Evolutionary conservation across 208 protist species (phyloP), one percentile per base, ranked within the genome.

Genomic region (Acanthamoeba divionensis): DNA sequence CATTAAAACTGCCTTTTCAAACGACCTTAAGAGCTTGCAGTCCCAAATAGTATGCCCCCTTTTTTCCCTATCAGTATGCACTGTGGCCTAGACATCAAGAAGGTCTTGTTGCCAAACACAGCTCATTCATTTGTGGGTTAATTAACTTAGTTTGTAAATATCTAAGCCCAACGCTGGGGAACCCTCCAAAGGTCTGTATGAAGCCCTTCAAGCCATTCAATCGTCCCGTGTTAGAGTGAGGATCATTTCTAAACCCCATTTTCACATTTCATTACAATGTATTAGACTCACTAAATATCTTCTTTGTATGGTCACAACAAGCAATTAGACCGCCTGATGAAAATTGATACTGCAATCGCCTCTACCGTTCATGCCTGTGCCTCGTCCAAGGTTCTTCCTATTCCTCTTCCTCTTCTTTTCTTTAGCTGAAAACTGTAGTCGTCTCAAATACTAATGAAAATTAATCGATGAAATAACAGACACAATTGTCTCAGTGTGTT

Each of bases 1-100:
- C n/a, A 57, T 52, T 12, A 82, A 82, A 38, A 52, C 71, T 52
- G 52, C 71, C 18, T 82, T 82, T 45, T 82, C 71, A 1, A 54
- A 82, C 48, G 71, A 54, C 45, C 41, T 50, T 26, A 82, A 82
- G 71, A 82, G 45, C 15, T 45, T 82, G 1, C 52, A 29, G 29
- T 45, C 71, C 21, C 21, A 3, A 3, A 82, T 82, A 41, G 36
- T 41, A 41, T 41, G 36, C 36, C 36, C 36, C 36, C 36, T 41
- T 41, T 5, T 41, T 5, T 41, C 36, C 5, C 36, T n/a, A n/a
- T n/a, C 36, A 41, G 36, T 6, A 41, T 41, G 36, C 36, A 41
- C 1, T 41, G 36, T 41, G 36, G n/a, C n/a, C n/a, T n/a, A n/a
- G n/a, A n/a, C n/a, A n/a, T n/a, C n/a, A n/a, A n/a, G n/a, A n/a